phyloP scores from a whole-genome alignment of 2,329 filamentous ascomycete species.

The Cytospora paraplurivora region DNA sequence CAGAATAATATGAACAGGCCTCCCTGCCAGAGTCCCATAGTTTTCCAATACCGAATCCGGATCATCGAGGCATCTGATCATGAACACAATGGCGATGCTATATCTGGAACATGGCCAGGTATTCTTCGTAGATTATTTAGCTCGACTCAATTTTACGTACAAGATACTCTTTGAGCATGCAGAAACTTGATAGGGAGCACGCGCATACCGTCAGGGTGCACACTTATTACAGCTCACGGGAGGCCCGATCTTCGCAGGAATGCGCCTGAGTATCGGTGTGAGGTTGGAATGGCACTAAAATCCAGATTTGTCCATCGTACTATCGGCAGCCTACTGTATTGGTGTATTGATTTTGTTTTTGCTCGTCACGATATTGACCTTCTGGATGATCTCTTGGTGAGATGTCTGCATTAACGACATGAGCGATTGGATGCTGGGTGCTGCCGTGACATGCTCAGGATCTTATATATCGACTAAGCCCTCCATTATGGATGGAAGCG shows the following conservation, averaged over 20 bases:
- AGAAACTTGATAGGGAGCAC: no score
- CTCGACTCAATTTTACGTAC: no score
- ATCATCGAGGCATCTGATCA: neutral
- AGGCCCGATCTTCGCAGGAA: neutral
- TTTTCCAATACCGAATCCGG: neutral
- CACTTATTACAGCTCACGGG: no score
- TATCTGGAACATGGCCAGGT: neutral
- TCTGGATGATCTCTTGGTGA: neutral
- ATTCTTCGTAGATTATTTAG: neutral
- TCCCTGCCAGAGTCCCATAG: neutral
- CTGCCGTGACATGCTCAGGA: neutral
- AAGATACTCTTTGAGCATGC: no score
- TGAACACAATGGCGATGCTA: neutral
- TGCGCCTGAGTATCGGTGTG: neutral
- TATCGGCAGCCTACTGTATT: neutral
- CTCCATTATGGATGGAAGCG: neutral
- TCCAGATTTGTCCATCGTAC: neutral
- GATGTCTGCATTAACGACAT: neutral
- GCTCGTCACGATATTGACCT: neutral
- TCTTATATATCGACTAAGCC: neutral
- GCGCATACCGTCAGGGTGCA: no score
- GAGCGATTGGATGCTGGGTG: neutral
- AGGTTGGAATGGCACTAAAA: neutral
- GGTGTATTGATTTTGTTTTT: neutral
- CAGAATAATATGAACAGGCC: neutral